Base-by-base conservation (phyloP, 2,329 filamentous ascomycete genomes). In the Neodidymelliopsis sp. region DNA sequence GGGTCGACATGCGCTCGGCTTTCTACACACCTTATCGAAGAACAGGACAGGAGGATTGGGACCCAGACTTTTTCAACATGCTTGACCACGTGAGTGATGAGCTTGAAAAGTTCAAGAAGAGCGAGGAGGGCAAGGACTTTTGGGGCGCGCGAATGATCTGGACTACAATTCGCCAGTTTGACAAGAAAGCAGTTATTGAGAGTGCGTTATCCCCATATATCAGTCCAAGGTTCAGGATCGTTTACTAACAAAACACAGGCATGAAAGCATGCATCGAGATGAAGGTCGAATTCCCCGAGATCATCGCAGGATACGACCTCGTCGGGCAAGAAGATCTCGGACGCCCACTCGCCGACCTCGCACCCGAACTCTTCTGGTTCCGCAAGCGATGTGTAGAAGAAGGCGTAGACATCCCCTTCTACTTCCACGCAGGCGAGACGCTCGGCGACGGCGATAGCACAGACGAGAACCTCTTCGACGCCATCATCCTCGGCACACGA, bases 331-430 rank as follows among this genome's bases (percentile, higher is more conserved):
- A 97, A 76, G 89, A 95, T 66, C 71, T 81, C 1, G 92, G 91
- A 1, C 83, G 89, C 10, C 81, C 91, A 0, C 82, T 97, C 19
- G 80, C 82, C 22, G 89, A 94, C 59, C 76, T 96, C 3, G 81
- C 93, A 0, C 91, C 92, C 0, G 85, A 96, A 65, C 77, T 97
- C 0, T 93, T 97, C 73, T 97, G 91, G 91, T 97, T 97, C 80
- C 86, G 87, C 57, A 92, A 93, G 72, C 84, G 88, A 62, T 97
- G 91, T 70, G 83, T 84, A 0, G 81, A 89, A 66, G 87, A 91
- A 64, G 84, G 83, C 2, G 83, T 97, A 27, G 84, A 91, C 38
- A 85, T 99, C 8, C 93, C 93, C 1, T 96, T 97, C 77, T 96
- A 96, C 78, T 95, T 97, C 77, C 92, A 97, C 70, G 92, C 93